Conservation (phyloP, 1,139 yeast genomes). For the Yamadazyma aaseri region DNA sequence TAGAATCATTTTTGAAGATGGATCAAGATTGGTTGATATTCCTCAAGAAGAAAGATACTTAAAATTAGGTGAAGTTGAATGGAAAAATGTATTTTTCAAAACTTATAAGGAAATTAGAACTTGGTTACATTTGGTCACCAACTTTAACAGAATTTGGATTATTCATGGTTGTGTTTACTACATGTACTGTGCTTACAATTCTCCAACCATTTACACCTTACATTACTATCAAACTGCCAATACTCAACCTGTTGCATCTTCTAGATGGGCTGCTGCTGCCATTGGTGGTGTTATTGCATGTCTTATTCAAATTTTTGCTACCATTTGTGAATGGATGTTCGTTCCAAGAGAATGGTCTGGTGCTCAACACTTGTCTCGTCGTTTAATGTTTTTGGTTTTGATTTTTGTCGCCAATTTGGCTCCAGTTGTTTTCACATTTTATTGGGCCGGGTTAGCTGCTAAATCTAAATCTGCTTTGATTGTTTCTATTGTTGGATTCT, state of each 20-base stretch:
- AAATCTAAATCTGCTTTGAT: slow-evolving; percentile 75
- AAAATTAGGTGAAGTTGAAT: slow-evolving; percentile 87
- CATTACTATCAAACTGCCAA: slow-evolving; percentile 80
- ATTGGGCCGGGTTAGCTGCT: slow-evolving; percentile 69
- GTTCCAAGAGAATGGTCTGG: slow-evolving; percentile 99
- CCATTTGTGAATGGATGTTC: slow-evolving; percentile 90
- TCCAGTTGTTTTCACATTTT: slow-evolving; percentile 84
- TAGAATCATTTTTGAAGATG: slow-evolving; percentile 87
- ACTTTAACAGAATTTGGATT: slow-evolving; percentile 97
- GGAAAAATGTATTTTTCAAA: slow-evolving; percentile 93
- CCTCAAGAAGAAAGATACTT: slow-evolving; percentile 87
- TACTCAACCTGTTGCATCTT: slow-evolving; percentile 82
- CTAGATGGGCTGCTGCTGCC: slow-evolving; percentile 90
- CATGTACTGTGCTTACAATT: slow-evolving; percentile 92
- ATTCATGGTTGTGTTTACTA: slow-evolving; percentile 86
- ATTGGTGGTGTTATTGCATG: slow-evolving; percentile 90
- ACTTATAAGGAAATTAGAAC: slow-evolving; percentile 96
- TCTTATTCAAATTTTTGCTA: slow-evolving; percentile 79
- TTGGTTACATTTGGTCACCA: slow-evolving; percentile 94
- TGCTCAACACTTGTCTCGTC: slow-evolving; percentile 92
- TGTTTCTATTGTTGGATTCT: slow-evolving; percentile 85
- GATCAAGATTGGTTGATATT: slow-evolving; percentile 84
- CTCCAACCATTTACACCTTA: slow-evolving; percentile 87
- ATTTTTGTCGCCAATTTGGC: slow-evolving; percentile 74
- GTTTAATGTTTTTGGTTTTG: slow-evolving; percentile 70